A percentile compares a stretch with the other conserved stretches of the same genome.
These are phyloP conservation scores for Angomonas desouzai DNA, from an alignment of 208 protist genomes.

Conservation along the genomic window DNA sequence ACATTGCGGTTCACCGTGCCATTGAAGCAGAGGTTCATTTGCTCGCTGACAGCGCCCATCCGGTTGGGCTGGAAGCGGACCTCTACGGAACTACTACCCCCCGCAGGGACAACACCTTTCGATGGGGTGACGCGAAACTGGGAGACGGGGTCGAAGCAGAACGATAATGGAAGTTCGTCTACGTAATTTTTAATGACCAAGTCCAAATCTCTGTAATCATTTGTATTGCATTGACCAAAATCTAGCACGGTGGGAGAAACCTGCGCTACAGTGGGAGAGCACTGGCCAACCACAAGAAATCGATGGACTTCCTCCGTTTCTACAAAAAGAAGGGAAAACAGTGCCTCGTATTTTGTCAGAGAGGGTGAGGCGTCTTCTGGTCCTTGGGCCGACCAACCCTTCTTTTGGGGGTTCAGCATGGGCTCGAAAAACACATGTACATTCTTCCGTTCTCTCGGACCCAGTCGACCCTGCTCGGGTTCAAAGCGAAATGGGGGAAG, in stretches of 20 bases:
- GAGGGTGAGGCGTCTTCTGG: slow-evolving; percentile 19
- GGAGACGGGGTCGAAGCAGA: slow-evolving; percentile 60
- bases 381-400: slow-evolving; percentile 42
- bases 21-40: slow-evolving; percentile 70
- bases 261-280: slow-evolving; percentile 58
- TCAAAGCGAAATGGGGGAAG: slow-evolving; percentile 60
- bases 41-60: slow-evolving; percentile 63
- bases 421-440: slow-evolving; percentile 78
- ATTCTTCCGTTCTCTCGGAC: slow-evolving; percentile 32
- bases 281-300: slow-evolving; percentile 66
- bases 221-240: slow-evolving; percentile 67
- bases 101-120: slow-evolving; percentile 44
- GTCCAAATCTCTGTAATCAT: slow-evolving; percentile 39
- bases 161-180: slow-evolving; percentile 71
- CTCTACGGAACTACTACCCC: slow-evolving; percentile 34
- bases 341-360: slow-evolving; percentile 44
- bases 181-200: slow-evolving; percentile 70
- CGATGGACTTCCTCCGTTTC: slow-evolving; percentile 84
- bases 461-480: slow-evolving; percentile 71
- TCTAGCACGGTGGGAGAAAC: slow-evolving; percentile 65
- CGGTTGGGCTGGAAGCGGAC: slow-evolving; percentile 82
- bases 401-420: slow-evolving; percentile 32
- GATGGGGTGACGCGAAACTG: slow-evolving; percentile 66
- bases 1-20: slow-evolving; percentile 45
- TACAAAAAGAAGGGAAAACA: slow-evolving; percentile 79